Evolutionary conservation across 768 basidiomycete genomes (phyloP), one percentile per base, ranked within the genome.

Genomic region (Polyporus arcularius): DNA sequence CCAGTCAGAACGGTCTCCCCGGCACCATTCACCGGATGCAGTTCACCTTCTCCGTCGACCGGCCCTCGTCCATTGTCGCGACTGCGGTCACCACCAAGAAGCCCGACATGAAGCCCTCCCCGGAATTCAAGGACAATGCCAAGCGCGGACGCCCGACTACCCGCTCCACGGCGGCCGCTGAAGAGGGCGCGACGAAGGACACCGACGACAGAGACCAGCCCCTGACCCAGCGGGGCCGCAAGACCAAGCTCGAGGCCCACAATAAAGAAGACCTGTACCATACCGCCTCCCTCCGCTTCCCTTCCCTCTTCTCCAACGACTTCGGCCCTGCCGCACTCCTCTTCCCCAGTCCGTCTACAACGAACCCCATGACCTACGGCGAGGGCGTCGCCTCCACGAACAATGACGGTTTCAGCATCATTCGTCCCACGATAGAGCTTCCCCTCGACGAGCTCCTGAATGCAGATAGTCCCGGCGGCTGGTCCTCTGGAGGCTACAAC

Each of bases 1-100:
- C 76, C 15, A 82, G 79, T 66, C 79, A 82, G 67, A 83, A 86
- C 62, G 80, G 83, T 30, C 77, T 79, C 57, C 85, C 87, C 6
- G 90, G 89, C 14, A 88, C 82, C 52, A 89, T 93, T 75, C 89
- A 91, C 65, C 86, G 91, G 47, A 92, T 93, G 90, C 92, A 94
- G 67, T 94, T 92, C 75, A 94, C 91, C 1, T 94, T 94, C 73
- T 88, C 88, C 65, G 80, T 93, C 65, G 92, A 93, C 74, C 86
- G 88, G 60, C 88, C 87, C 54, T 55, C 60, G 65, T 45, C 46
- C 38, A 50, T 64, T 40, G 71, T 82, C 21, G 72, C 72, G 15
- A 74, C 81, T 15, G 79, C 79, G 60, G 67, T 75, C 21, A 78
- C 77, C 26, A 82, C 82, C 64, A 81, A 83, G 68, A 89, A 88